Base-by-base conservation (phyloP, 1,139 yeast species). In the Pichia sp. region DNA sequence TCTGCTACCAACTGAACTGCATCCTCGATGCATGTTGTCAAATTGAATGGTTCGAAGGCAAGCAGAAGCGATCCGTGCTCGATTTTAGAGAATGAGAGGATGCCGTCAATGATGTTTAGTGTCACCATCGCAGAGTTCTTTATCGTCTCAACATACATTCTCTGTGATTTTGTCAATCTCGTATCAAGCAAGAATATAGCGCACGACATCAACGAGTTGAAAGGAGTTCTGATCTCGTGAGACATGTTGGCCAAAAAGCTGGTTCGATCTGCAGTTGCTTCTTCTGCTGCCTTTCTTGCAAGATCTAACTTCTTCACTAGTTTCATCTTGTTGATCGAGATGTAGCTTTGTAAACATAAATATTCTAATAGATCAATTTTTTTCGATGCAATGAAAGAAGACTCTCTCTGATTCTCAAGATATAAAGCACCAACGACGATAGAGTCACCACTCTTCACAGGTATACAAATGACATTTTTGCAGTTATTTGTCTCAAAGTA, bases 181-280 rank as follows among this genome's bases (percentile, higher is more conserved):
- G 83, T 79, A 58, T 79, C 83, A 48, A 78, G 63, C 49, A 79
- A 67, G 60, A 79, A 79, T 4, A 78, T 73, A 1, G 83, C 76
- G 62, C 83, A 79, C 4, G 82, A 77, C 52, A 79, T 66, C 47
- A 80, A 66, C 0, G 83, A 79, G 62, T 79, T 79, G 65, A 79
- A 79, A 0, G 83, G 84, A 0, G 84, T 79, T 55, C 84, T 66
- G 48, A 79, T 79, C 60, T 79, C 84, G 61, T 79, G 82, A 0
- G 81, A 76, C 83, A 79, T 79, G 56, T 79, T 79, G n/a, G 83
- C 82, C 50, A 79, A 62, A 58, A 79, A 79, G 49, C 80, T 74
- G 1, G 83, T 82, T 66, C 78, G 79, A 58, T 78, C 83, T 4
- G 78, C 79, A 0, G 82, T 79, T 0, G 84, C 83, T 51, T 77